A percentile compares a stretch with the other conserved stretches of the same genome.
Conservation (phyloP, 257 asterid genomes). For the Echium plantagineum region DNA sequence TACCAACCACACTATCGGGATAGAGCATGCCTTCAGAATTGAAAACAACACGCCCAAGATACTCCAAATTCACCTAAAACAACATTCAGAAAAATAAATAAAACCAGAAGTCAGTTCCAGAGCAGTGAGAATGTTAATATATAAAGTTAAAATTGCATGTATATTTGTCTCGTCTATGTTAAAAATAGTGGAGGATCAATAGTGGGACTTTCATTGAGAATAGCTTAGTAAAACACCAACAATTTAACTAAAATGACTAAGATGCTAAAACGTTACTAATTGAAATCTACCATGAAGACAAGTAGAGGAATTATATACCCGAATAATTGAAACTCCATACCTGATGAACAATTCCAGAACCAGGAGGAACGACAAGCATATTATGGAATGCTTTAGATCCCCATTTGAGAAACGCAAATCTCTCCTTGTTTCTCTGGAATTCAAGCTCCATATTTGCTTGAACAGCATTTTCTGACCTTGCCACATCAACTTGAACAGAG, state of each 20-base stretch:
- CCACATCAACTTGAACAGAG: conserved; percentile 93
- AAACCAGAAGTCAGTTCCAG: background rate
- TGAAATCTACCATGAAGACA: no score
- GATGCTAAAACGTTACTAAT: no score
- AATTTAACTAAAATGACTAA: no score
- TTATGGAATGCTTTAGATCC: conserved; percentile 89
- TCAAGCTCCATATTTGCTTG: conserved; percentile 90
- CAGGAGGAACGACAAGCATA: conserved; percentile 44
- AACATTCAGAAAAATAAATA: conserved; percentile 7
- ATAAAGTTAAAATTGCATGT: background rate
- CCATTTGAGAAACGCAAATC: conserved; percentile 97
- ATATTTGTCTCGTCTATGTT: no score
- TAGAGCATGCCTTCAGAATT: conserved; percentile 68
- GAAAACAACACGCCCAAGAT: conserved; percentile 90
- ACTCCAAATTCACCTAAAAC: conserved; percentile 81
- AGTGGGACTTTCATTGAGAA: no score
- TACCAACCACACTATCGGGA: conserved; percentile 95
- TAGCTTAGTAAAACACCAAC: no score
- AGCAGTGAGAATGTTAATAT: background rate
- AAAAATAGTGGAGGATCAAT: no score
- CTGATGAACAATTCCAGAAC: conserved; percentile 86
- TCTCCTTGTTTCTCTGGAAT: conserved; percentile 88
- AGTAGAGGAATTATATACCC: no score
- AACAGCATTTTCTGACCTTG: conserved; percentile 90
- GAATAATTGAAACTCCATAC: conserved; percentile 22